Evolutionary conservation across 2,329 filamentous ascomycete genomes (phyloP), one percentile per base, ranked within the genome.

Genomic region (Aspergillus sp.): DNA sequence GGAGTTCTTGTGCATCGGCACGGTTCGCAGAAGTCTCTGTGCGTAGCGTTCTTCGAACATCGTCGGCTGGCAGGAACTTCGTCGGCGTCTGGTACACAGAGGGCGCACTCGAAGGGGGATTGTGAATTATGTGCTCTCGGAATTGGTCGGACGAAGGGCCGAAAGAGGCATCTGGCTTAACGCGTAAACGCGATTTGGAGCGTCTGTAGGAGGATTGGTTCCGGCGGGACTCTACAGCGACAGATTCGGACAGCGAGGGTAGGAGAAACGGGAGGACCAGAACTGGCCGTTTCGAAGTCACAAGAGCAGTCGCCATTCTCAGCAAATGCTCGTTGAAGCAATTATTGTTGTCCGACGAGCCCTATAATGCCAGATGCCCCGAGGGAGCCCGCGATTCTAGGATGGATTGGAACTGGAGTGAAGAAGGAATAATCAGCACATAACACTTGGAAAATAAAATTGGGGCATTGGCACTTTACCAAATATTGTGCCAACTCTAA

Each of bases 21-120:
- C 48, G 43, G 40, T 47, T 53, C 4, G 57, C 46, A 1, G 66
- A 53, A 35, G 54, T 52, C 44, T 66, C 54, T n/a, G 64, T 52
- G 55, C 73, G 73, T 29, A 80, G 62, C 38, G 62, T 57, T 51
- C 73, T 67, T 47, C 81, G 73, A 26, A 72, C 69, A 65, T 85
- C 82, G 52, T 73, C 69, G 45, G 70, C 61, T 4, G 82, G 82
- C 5, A 85, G 72, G 61, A 85, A 85, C 53, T 82, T 81, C 29
- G 73, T 66, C 1, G 82, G 82, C 1, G 82, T 85, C 60, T 82
- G 78, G 58, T 80, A 81, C 27, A 80, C 75, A 50, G 74, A 80
- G 5, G 82, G 81, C 5, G 78, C 75, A 29, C 79, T 78, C 5
- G 80, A 79, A 1, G 82, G 82, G 33, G 82, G 82, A 55, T 85